These are phyloP conservation scores for Cyberlindnera misumaiensis DNA, from an alignment of 805 yeast genomes.

Conservation along the genomic window DNA sequence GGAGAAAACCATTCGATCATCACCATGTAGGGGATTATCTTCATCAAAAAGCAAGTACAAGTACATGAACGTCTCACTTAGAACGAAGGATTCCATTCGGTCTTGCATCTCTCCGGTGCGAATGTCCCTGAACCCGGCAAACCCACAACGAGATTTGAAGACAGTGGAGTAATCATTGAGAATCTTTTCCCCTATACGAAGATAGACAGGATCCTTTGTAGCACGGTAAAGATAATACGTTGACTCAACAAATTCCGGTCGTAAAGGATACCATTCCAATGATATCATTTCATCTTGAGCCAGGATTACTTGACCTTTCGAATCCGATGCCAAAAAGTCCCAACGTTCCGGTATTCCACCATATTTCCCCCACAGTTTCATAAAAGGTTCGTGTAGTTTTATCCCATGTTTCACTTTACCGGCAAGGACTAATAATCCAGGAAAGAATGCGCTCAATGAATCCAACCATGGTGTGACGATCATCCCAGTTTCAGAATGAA, in stretches of 20 bases:
- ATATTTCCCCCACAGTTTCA: conserved; percentile 74
- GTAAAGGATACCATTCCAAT: conserved; percentile 84
- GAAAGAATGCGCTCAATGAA: conserved; percentile 80
- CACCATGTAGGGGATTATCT: conserved; percentile 46
- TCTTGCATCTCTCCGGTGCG: conserved; percentile 57
- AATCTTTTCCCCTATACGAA: conserved; percentile 66
- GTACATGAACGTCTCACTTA: conserved; percentile 84
- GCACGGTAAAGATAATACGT: conserved; percentile 80
- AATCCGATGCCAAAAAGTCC: conserved; percentile 33
- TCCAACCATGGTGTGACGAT: conserved; percentile 68
- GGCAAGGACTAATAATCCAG: conserved; percentile 73
- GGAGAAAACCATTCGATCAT: conserved; percentile 40
- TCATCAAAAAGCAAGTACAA: conserved; percentile 73
- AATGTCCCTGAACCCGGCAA: conserved; percentile 68
- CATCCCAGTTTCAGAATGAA: conserved; percentile 47
- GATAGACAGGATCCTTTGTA: conserved; percentile 77
- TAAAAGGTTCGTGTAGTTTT: conserved; percentile 49
- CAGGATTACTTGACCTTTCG: conserved; percentile 1
- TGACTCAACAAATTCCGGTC: conserved; percentile 91
- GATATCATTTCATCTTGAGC: conserved; percentile 33
- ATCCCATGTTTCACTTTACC: conserved; percentile 70
- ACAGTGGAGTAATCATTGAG: conserved; percentile 45
- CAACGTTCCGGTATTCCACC: conserved; percentile 89
- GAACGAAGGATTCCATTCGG: conserved; percentile 86
- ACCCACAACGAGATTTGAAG: conserved; percentile 67